Percentiles rank a stretch among this genome's conserved stretches.
These are phyloP conservation scores for Cyathus striatus DNA, from an alignment of 768 basidiomycete species.

Conservation along the genomic window DNA sequence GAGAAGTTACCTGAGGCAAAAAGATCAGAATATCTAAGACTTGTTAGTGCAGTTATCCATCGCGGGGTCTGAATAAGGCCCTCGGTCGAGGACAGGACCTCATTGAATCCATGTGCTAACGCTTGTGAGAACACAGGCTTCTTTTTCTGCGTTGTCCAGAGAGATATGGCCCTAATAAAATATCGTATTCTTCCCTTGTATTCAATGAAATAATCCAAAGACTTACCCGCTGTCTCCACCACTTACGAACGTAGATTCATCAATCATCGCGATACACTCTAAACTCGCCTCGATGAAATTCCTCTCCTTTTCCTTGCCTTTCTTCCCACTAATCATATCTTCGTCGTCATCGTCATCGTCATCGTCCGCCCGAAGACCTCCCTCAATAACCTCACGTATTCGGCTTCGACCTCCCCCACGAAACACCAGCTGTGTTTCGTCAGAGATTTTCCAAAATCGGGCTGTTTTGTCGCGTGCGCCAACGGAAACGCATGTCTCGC, in stretches of 20 bases:
- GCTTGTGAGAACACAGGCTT: constrained; percentile 88
- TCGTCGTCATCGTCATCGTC: constrained; percentile 42
- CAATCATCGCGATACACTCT: constrained; percentile 91
- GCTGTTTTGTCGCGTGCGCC: constrained; percentile 90
- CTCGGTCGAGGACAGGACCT: constrained; percentile 66
- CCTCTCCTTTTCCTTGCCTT: constrained; percentile 20
- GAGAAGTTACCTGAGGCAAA: constrained; percentile 74
- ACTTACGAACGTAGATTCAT: constrained; percentile 87
- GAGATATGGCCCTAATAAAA: constrained; percentile 70
- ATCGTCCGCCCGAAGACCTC: constrained; percentile 59
- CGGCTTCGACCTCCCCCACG: constrained; percentile 89
- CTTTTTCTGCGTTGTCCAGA: constrained; percentile 92
- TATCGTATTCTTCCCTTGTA: background rate
- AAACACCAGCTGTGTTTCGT: constrained; percentile 94
- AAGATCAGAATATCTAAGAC: constrained; percentile 83
- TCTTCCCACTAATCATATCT: constrained; percentile 19
- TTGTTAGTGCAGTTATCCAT: constrained; percentile 86
- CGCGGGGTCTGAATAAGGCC: constrained; percentile 73
- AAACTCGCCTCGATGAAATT: constrained; percentile 86
- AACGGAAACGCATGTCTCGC: constrained; percentile 80
- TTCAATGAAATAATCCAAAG: background rate
- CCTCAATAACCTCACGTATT: constrained; percentile 77
- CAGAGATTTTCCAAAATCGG: constrained; percentile 94
- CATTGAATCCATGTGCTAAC: constrained; percentile 83
- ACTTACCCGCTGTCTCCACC: constrained; percentile 96